These are phyloP conservation scores for Gliomastix tumulicola DNA, from an alignment of 2,329 filamentous ascomycete species.

Conservation along the genomic window DNA sequence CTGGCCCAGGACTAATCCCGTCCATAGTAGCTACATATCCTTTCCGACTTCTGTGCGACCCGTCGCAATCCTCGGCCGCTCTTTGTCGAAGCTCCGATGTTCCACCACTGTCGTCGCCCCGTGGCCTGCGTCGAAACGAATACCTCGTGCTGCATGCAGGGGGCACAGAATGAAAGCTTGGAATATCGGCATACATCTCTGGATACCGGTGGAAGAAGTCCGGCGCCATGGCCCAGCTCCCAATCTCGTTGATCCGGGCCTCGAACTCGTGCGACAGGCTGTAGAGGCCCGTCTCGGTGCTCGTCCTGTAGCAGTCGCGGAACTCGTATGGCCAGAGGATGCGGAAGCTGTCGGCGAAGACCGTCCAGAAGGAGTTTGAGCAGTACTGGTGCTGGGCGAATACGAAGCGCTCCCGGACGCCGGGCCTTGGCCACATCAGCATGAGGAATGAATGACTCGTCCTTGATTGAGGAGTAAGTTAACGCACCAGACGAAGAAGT, in stretches of 20 bases:
- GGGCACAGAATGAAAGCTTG: too few relatives aligned
- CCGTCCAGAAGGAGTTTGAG: slow-evolving; percentile 17
- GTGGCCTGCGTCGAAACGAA: too few relatives aligned
- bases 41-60: too few relatives aligned
- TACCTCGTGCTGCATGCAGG: too few relatives aligned
- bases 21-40: too few relatives aligned
- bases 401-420: slow-evolving; percentile 17
- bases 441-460: too few relatives aligned
- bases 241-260: slow-evolving; percentile 15
- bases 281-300: slow-evolving; percentile 13
- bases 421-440: slow-evolving; percentile 14
- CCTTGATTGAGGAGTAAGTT: too few relatives aligned
- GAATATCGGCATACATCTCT: slow-evolving; percentile 21
- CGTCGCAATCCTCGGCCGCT: too few relatives aligned
- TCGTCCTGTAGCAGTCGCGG: slow-evolving; percentile 15
- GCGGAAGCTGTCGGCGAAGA: slow-evolving; percentile 12
- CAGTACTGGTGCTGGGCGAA: slow-evolving; percentile 21
- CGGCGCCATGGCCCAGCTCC: slow-evolving; percentile 16
- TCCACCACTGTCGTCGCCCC: too few relatives aligned
- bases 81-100: too few relatives aligned
- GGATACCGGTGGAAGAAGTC: slow-evolving; percentile 18
- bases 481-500: slow-evolving; percentile 20
- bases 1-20: too few relatives aligned
- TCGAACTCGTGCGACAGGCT: slow-evolving; percentile 15
- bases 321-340: slow-evolving; percentile 16